A percentile compares a stretch with the other conserved stretches of the same genome.
Evolutionary conservation across 352 stramenopile species (phyloP).

Genomic region (Phytophthora fragariaefolia): DNA sequence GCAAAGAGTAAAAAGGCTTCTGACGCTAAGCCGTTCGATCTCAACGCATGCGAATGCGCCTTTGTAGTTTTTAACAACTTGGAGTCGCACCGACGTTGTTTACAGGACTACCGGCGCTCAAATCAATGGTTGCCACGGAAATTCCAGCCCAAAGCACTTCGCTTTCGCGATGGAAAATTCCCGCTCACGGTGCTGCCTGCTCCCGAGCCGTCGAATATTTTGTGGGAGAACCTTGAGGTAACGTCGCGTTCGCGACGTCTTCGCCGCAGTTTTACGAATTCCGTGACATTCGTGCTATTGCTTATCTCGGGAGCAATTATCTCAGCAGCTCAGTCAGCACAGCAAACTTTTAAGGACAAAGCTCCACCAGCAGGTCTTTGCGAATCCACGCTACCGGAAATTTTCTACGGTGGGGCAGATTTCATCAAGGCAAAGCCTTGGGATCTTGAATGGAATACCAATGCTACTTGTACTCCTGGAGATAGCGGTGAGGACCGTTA

Average conservation of each 20-base stretch:
- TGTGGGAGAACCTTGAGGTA: constrained; percentile 89
- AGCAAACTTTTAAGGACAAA: constrained; percentile 75
- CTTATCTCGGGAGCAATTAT: constrained; percentile 80
- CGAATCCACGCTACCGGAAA: constrained; percentile 52
- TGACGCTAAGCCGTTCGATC: constrained; percentile 53
- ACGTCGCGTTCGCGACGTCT: constrained; percentile 65
- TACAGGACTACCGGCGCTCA: constrained; percentile 80
- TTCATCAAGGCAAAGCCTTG: constrained; percentile 45
- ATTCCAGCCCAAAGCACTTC: constrained; percentile 64
- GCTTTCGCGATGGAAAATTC: constrained; percentile 63
- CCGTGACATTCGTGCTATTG: constrained; percentile 76
- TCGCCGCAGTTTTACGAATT: constrained; percentile 70
- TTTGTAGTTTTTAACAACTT: constrained; percentile 92
- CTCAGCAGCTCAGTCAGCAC: constrained; percentile 74
- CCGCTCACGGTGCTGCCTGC: constrained; percentile 58
- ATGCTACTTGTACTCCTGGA: constrained; percentile 49
- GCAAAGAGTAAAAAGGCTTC: constrained; percentile 32
- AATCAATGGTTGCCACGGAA: constrained; percentile 44
- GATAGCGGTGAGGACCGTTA: constrained; percentile 42
- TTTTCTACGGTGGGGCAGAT: constrained; percentile 64
- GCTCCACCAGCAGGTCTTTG: constrained; percentile 65
- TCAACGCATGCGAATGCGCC: constrained; percentile 73
- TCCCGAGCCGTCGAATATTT: constrained; percentile 85
- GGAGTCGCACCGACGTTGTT: constrained; percentile 73
- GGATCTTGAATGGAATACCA: constrained; percentile 62